Base-by-base conservation (phyloP, 2,329 filamentous ascomycete species). In the Sordariomycetes sp. region DNA sequence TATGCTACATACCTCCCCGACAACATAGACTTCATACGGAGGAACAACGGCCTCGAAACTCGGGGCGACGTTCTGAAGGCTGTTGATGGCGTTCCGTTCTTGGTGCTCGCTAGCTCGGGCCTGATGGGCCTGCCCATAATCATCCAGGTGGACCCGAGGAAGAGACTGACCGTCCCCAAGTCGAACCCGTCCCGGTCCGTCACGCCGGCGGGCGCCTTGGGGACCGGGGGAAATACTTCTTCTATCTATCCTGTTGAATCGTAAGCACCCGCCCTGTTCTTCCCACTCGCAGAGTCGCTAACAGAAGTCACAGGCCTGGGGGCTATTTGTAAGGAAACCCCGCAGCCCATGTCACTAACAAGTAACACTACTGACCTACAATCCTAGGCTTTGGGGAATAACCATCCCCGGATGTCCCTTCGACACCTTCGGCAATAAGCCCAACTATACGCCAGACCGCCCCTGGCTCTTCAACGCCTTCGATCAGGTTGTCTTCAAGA, bases 1-100 rank as follows among this genome's bases (percentile, higher is more conserved):
- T 76, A 81, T 32, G 83, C 83, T 1, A 74, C 78, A 0, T 86
- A 84, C 60, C 70, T 86, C 0, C 82, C 82, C 0, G 78, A 83
- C 63, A 83, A 83, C 53, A 71, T 85, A 43, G 74, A 78, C 1
- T 86, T 83, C 58, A 61, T 72, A 4, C 4, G 28, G 28, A 4
- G 28, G 28, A 32, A 32, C 8, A 32, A 32, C 8, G 28, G 28
- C 28, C 7, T 64, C 63, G 5, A 65, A 68, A 20, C 22, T 4
- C 53, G 53, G 40, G 71, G 69, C 55, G 76, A 75, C 56, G 73
- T 66, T 0, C 65, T 74, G 6, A 52, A 64, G 7, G 64, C 64
- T 16, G 64, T 71, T 3, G 58, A 64, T 25, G 64, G 67, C 2
- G 68, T 72, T 1, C 68, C 71, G 14, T 65, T 70, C 40, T 62